Percentiles rank a stretch among this genome's conserved stretches.
phyloP scores from a whole-genome alignment of 352 stramenopile species.

The Phytopythium boreale region DNA sequence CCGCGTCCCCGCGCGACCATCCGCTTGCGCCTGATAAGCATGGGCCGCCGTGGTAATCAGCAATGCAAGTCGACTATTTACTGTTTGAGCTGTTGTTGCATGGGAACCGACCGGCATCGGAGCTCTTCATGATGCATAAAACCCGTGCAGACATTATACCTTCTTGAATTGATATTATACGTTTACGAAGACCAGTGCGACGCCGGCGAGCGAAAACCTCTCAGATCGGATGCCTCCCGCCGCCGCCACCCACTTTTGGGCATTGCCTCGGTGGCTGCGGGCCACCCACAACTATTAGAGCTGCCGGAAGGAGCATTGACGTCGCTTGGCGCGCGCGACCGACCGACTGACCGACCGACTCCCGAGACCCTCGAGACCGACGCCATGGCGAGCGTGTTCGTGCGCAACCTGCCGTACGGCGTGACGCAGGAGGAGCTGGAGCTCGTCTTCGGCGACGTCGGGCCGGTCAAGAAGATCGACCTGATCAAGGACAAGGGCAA shows the following conservation, averaged over 20 bases:
- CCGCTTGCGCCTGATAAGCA: too few relatives aligned
- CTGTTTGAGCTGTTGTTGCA: not conserved
- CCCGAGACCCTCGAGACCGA: not conserved
- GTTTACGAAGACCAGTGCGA: not conserved
- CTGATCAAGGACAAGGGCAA: conserved; percentile 90
- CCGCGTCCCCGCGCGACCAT: too few relatives aligned
- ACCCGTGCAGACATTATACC: not conserved
- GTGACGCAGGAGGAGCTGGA: conserved; percentile 84
- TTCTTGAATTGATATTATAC: not conserved
- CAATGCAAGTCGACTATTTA: not conserved
- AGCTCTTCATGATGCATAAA: not conserved
- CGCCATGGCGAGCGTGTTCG: conserved; percentile 65
- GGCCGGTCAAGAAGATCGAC: conserved; percentile 83
- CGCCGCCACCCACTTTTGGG: conserved; percentile 2
- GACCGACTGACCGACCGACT: conserved; percentile 2
- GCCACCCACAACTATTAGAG: not conserved
- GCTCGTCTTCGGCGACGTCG: conserved; percentile 77
- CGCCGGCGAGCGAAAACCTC: not conserved
- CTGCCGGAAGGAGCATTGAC: not conserved
- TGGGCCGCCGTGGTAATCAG: too few relatives aligned
- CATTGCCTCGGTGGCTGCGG: conserved; percentile 8
- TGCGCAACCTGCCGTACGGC: conserved; percentile 85
- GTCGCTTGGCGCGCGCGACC: not conserved
- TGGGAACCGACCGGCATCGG: too few relatives aligned
- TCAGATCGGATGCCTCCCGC: not conserved